Evolutionary conservation across 2,329 filamentous ascomycete genomes (phyloP).

Genomic region (Trichoderma sp.): DNA sequence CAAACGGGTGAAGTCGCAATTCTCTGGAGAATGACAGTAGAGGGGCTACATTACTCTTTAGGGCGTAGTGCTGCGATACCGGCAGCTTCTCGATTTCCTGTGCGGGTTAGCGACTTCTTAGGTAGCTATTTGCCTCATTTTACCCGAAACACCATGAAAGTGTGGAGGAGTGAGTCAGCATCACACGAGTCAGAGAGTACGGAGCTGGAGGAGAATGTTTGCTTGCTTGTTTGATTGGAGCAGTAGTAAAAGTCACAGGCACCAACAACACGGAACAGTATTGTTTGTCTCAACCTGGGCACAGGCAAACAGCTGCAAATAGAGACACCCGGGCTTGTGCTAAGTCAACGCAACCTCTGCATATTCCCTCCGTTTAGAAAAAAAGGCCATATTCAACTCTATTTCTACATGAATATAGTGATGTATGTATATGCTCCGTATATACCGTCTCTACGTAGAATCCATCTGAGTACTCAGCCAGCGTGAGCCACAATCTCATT

Average conservation of each 20-base stretch:
- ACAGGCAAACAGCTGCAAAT: neutral
- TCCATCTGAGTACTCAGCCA: slow-evolving; percentile 52
- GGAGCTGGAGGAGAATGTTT: neutral
- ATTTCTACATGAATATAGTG: slow-evolving; percentile 10
- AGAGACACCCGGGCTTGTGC: neutral
- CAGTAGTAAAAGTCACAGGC: neutral
- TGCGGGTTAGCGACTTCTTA: neutral
- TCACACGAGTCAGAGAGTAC: neutral
- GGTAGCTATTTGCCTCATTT: neutral
- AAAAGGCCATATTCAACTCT: slow-evolving; percentile 17
- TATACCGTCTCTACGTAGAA: neutral
- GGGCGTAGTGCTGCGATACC: slow-evolving; percentile 11
- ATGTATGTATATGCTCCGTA: slow-evolving; percentile 5
- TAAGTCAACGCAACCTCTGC: neutral
- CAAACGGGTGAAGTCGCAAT: slow-evolving; percentile 5
- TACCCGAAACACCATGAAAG: neutral
- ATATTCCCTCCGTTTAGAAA: neutral
- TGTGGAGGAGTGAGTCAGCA: neutral
- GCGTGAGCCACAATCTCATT: slow-evolving; percentile 96
- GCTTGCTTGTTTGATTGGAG: neutral
- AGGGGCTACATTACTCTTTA: slow-evolving; percentile 4
- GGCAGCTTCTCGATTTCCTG: neutral
- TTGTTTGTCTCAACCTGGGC: neutral
- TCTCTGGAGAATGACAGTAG: slow-evolving; percentile 12
- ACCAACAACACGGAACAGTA: neutral